Conservation (phyloP, 78 protist genomes). For the Pigoraptor vietnamica region DNA sequence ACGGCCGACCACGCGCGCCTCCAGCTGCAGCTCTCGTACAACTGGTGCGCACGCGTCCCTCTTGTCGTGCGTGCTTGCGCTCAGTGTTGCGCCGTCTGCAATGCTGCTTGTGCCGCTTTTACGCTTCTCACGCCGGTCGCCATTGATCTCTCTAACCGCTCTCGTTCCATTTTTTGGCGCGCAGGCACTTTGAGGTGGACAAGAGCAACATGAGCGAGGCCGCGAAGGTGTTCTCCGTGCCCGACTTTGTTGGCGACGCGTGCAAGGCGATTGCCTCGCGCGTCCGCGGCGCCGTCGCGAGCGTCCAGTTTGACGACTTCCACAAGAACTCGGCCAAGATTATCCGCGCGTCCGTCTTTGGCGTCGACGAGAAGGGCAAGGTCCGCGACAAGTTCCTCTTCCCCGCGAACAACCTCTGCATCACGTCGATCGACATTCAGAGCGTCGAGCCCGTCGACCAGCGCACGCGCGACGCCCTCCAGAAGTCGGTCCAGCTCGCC, state of each 20-base stretch:
- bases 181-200: slow-evolving; percentile 26
- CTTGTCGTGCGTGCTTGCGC: not conserved
- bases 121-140: not conserved
- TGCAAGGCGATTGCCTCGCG: slow-evolving; percentile 88
- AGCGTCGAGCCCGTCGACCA: slow-evolving; percentile 91
- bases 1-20: slow-evolving; percentile 91
- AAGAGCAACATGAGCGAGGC: slow-evolving; percentile 39
- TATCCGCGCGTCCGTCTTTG: slow-evolving; percentile 84
- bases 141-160: not conserved
- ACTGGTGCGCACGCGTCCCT: slow-evolving; percentile 67
- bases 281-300: slow-evolving; percentile 87
- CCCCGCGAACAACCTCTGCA: slow-evolving; percentile 71
- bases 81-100: not conserved
- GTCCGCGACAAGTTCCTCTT: slow-evolving; percentile 48
- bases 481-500: slow-evolving; percentile 23
- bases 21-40: slow-evolving; percentile 78
- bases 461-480: slow-evolving; percentile 80
- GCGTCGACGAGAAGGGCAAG: slow-evolving; percentile 48
- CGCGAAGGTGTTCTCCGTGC: slow-evolving; percentile 69
- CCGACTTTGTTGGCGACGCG: slow-evolving; percentile 91
- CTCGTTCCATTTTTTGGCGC: not conserved
- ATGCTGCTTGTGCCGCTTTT: not conserved
- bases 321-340: slow-evolving; percentile 79
- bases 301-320: slow-evolving; percentile 83
- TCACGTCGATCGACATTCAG: slow-evolving; percentile 89